phyloP scores from a whole-genome alignment of 169 alveolate genomes.

The Perkinsus chesapeaki region DNA sequence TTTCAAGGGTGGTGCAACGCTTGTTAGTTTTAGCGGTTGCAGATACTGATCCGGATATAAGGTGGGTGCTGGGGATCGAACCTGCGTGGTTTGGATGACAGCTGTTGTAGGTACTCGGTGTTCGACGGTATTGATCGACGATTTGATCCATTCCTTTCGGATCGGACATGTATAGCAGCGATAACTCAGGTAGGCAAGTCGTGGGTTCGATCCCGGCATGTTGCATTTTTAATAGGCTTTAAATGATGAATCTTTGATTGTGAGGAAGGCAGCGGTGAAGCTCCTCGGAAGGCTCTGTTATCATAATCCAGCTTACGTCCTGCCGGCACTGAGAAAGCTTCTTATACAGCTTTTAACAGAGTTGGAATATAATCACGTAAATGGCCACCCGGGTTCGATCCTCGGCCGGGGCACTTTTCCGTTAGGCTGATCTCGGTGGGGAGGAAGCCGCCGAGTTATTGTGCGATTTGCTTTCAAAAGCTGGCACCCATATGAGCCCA shows the following conservation, averaged over 20 bases:
- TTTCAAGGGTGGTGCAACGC: neutral
- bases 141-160: neutral
- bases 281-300: neutral
- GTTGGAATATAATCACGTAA: neutral
- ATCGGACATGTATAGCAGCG: neutral
- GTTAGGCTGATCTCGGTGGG: neutral
- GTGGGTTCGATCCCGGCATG: neutral
- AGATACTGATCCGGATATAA: neutral
- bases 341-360: conserved; percentile 5
- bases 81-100: neutral
- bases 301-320: conserved; percentile 5
- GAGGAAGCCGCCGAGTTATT: conserved; percentile 7
- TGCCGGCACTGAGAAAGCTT: neutral
- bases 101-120: neutral
- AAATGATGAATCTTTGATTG: neutral
- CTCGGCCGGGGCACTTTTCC: neutral
- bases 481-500: neutral
- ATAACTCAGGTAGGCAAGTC: neutral
- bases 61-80: neutral
- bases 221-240: neutral
- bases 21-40: neutral
- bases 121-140: neutral
- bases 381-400: neutral
- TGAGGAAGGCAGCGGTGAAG: neutral
- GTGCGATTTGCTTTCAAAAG: neutral